Evolutionary conservation across 2,329 filamentous ascomycete genomes (phyloP), one percentile per base, ranked within the genome.

Genomic region (Alternaria dauci): DNA sequence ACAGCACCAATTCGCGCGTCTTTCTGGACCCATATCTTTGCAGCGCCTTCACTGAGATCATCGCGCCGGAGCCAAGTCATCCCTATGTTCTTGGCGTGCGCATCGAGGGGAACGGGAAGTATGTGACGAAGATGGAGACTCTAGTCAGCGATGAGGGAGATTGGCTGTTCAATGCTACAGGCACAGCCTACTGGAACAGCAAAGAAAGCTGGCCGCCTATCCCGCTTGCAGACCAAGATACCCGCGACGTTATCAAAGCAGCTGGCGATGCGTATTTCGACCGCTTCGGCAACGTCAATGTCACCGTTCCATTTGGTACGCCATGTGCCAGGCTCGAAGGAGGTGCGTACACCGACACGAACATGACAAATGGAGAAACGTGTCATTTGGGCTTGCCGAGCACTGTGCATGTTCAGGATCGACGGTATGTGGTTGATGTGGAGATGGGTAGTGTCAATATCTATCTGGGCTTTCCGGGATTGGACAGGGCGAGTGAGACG

Each of bases 321-420:
- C 69, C 71, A 0, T 75, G 72, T 41, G 70, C 70, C 4, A 51
- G 71, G 1, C 58, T 75, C 1, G 72, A 73, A 39, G 72, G 72
- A 7, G 70, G 72, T 11, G 58, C 63, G 11, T 75, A 73, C 46
- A 75, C 72, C 0, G 63, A 57, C 43, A 50, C 55, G 5, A 46
- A 51, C 16, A 41, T 55, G 8, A 63, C 66, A 1, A 67, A 58
- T 16, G 65, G 63, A 23, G 59, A 56, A 12, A 70, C 66, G 0
- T 73, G 71, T 36, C 46, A 66, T 32, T 51, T 72, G 11, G 71
- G 69, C 1, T 52, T 74, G 8, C 71, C 72, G 5, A 70, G 61
- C 18, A 69, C 65, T 1, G 63, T 72, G 1, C 57, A 65, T 8
- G 48, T 72, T 8, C 58, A 66, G 4, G 65, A 73, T 55, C 43